These are phyloP conservation scores for Galerina sulciceps DNA, from an alignment of 768 basidiomycete species.

Conservation along the genomic window DNA sequence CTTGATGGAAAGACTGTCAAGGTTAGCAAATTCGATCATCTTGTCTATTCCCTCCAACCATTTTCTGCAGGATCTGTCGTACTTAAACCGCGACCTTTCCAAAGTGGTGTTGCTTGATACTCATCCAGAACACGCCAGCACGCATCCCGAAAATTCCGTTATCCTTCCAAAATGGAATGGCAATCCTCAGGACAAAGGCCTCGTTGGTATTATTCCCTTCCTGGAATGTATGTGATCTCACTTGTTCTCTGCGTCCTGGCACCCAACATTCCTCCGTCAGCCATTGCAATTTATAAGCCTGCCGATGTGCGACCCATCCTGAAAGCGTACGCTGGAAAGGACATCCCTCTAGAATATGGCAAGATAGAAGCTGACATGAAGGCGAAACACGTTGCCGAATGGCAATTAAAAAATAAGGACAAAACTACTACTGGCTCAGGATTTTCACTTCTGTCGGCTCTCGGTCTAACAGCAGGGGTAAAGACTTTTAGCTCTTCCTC, in stretches of 20 bases:
- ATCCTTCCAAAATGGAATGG: slow-evolving; percentile 88
- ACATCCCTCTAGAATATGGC: slow-evolving; percentile 88
- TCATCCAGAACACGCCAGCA: slow-evolving; percentile 70
- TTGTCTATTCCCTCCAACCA: neutral
- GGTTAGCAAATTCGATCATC: slow-evolving; percentile 39
- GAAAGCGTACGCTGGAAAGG: slow-evolving; percentile 82
- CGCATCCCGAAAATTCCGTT: slow-evolving; percentile 90
- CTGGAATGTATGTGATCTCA: slow-evolving; percentile 69
- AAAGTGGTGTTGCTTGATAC: slow-evolving; percentile 91
- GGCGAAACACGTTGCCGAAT: slow-evolving; percentile 76
- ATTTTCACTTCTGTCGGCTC: slow-evolving; percentile 40
- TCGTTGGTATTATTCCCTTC: slow-evolving; percentile 95
- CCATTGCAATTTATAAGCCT: slow-evolving; percentile 90
- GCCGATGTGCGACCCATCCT: slow-evolving; percentile 88
- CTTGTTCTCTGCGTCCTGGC: neutral
- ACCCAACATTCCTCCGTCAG: slow-evolving; percentile 40
- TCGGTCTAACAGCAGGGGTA: slow-evolving; percentile 39
- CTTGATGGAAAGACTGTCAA: slow-evolving; percentile 87
- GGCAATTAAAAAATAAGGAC: slow-evolving; percentile 57
- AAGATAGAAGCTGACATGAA: slow-evolving; percentile 87
- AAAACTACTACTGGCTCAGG: slow-evolving; percentile 28
- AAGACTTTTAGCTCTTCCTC: slow-evolving; percentile 16
- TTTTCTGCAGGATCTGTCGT: slow-evolving; percentile 75
- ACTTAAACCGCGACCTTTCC: slow-evolving; percentile 91
- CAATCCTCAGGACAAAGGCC: slow-evolving; percentile 65